Evolutionary conservation across 169 alveolate genomes (phyloP).

Genomic region (Plasmodium berghei): DNA sequence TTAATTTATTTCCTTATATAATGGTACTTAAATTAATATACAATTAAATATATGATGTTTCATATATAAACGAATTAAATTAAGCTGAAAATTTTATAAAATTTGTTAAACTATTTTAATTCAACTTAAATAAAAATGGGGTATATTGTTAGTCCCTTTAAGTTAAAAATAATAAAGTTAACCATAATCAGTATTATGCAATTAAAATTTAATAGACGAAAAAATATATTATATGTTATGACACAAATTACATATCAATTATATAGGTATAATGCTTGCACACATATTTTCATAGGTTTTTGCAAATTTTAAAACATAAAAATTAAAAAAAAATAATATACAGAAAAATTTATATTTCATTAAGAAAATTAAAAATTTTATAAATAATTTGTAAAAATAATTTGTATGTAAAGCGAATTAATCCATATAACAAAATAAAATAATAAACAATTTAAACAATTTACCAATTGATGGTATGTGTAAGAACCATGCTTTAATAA

Average conservation of each 20-base stretch:
- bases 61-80: no score
- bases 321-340: not conserved
- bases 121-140: conserved; percentile 6
- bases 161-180: not conserved
- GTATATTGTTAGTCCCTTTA: not conserved
- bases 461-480: not conserved
- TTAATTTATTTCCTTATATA: no score
- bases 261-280: not conserved
- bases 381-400: not conserved
- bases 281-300: not conserved
- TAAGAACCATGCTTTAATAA: conserved; percentile 4
- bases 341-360: conserved; percentile 8
- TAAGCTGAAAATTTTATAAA: no score
- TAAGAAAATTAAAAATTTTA: not conserved
- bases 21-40: no score
- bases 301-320: conserved; percentile 8
- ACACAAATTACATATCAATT: not conserved
- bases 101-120: not conserved
- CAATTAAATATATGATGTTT: no score
- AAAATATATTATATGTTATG: not conserved
- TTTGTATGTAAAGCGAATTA: not conserved
- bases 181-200: conserved; percentile 3
- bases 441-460: not conserved
- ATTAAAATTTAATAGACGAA: not conserved
- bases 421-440: not conserved